Evolutionary conservation across 345 rosid species (phyloP).

Genomic region (Barbarea vulgaris): DNA sequence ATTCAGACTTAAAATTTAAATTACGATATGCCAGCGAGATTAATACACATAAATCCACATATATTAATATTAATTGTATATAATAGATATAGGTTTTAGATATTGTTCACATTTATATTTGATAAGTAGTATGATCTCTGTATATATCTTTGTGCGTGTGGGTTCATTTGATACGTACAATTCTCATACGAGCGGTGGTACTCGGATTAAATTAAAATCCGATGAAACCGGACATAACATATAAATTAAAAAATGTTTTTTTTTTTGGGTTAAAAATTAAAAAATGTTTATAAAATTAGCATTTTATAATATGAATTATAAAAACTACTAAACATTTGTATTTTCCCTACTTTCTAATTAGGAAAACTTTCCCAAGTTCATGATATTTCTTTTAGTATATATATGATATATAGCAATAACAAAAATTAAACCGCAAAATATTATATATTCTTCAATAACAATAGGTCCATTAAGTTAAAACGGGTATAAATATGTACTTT

Average conservation of each 20-base stretch:
- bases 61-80: neutral
- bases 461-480: neutral
- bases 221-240: neutral
- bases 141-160: neutral
- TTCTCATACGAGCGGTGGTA: slow-evolving; percentile 7
- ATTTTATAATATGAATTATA: neutral
- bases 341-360: neutral
- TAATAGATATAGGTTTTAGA: neutral
- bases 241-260: neutral
- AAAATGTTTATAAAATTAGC: neutral
- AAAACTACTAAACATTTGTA: neutral
- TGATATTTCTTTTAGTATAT: neutral
- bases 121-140: neutral
- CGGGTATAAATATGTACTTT: slow-evolving; percentile 4
- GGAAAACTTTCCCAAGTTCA: neutral
- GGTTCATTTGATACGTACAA: slow-evolving; percentile 12
- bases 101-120: neutral
- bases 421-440: neutral
- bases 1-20: neutral
- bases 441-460: neutral
- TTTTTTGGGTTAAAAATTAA: too few relatives aligned
- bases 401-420: neutral
- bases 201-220: too few relatives aligned
- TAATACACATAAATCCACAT: slow-evolving; percentile 10
- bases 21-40: slow-evolving; percentile 18